Percentiles rank a stretch among this genome's conserved stretches.
Evolutionary conservation across 2,329 filamentous ascomycete species (phyloP).

Genomic region (Claviceps cyperi): DNA sequence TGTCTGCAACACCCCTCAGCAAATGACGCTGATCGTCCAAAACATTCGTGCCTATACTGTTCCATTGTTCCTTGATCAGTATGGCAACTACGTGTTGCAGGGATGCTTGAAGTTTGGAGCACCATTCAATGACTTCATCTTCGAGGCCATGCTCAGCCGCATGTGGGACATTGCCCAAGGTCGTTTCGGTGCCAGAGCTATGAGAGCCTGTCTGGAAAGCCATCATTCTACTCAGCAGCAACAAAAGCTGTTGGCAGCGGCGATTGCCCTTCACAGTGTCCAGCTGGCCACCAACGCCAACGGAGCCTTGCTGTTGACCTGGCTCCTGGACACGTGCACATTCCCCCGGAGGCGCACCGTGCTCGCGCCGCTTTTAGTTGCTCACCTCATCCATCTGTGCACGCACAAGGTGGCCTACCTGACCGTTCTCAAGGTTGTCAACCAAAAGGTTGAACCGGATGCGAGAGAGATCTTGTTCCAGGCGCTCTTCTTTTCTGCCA

Average conservation of each 20-base stretch:
- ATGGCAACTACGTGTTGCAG: conserved; percentile 96
- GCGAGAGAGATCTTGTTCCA: conserved; percentile 81
- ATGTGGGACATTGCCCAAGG: conserved; percentile 93
- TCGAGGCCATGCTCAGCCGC: conserved; percentile 86
- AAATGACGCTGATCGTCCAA: conserved; percentile 76
- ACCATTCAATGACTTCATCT: conserved; percentile 91
- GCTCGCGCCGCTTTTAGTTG: conserved; percentile 78
- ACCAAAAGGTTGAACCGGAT: conserved; percentile 88
- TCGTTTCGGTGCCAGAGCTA: conserved; percentile 84
- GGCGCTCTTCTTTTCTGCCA: conserved; percentile 81
- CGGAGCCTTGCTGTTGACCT: conserved; percentile 82
- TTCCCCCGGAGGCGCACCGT: conserved; percentile 86
- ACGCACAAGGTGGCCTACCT: conserved; percentile 98
- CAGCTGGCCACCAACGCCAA: conserved; percentile 94
- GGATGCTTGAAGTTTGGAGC: conserved; percentile 85
- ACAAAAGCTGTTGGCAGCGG: conserved; percentile 84
- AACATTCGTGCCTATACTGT: conserved; percentile 75
- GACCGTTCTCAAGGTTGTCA: conserved; percentile 95
- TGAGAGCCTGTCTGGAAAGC: conserved; percentile 92
- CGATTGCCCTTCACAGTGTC: conserved; percentile 92
- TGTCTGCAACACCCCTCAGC: conserved; percentile 69
- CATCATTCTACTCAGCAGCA: conserved; percentile 92
- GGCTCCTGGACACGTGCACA: conserved; percentile 96
- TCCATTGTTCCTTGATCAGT: conserved; percentile 90
- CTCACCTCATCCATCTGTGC: conserved; percentile 86